Percentiles rank a stretch among this genome's conserved stretches.
Evolutionary conservation across 1,284 basidiomycete species (phyloP).

Genomic region (Exsudoporus floridanus): DNA sequence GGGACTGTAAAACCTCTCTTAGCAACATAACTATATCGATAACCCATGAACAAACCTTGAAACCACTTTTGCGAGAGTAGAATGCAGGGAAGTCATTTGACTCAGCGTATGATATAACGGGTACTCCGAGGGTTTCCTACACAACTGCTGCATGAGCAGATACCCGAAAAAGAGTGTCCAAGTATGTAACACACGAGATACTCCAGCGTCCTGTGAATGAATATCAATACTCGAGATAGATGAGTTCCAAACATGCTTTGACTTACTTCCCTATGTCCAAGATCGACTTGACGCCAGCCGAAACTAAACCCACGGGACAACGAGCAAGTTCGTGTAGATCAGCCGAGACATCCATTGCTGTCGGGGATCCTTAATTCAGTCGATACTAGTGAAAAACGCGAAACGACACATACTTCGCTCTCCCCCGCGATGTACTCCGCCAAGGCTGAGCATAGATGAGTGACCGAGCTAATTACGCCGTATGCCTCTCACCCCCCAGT

Average conservation of each 20-base stretch:
- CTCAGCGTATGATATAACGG: constrained; percentile 79
- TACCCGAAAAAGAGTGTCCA: background rate
- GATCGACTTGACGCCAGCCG: constrained; percentile 94
- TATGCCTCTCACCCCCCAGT: constrained; percentile 66
- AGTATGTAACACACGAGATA: constrained; percentile 63
- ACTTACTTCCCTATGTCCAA: constrained; percentile 82
- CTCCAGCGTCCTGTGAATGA: constrained; percentile 74
- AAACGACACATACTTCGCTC: constrained; percentile 64
- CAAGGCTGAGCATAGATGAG: constrained; percentile 51
- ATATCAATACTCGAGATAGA: constrained; percentile 10
- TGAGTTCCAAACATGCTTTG: background rate
- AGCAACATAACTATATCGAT: background rate
- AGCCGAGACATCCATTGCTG: constrained; percentile 95
- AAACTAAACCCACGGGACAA: constrained; percentile 87
- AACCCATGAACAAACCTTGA: constrained; percentile 46
- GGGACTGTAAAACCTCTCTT: constrained; percentile 47
- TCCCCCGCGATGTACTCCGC: constrained; percentile 93
- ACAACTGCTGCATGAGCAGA: background rate
- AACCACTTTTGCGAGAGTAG: constrained; percentile 84
- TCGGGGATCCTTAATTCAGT: background rate
- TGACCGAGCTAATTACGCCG: background rate
- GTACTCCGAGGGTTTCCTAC: constrained; percentile 95
- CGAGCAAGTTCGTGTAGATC: constrained; percentile 83
- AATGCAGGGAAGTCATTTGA: constrained; percentile 92
- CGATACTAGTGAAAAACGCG: background rate